These are phyloP conservation scores for Ophiorrhiza pumila DNA, from an alignment of 257 asterid genomes.

Conservation along the genomic window DNA sequence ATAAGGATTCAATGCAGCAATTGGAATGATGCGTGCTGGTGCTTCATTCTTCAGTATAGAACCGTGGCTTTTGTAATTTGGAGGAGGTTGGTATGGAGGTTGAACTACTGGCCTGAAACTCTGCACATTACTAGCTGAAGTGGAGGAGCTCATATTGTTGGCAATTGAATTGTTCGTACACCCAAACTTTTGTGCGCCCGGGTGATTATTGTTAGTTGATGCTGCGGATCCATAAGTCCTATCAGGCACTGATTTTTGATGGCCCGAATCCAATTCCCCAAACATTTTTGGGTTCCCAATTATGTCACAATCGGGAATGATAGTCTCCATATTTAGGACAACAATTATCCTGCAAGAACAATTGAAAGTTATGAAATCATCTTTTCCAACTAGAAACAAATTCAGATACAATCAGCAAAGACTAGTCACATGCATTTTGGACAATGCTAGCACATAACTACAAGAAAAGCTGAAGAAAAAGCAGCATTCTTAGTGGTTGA, in stretches of 20 bases:
- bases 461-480: neutral
- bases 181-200: constrained; percentile 37
- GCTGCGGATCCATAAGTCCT: constrained; percentile 32
- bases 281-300: constrained; percentile 67
- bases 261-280: constrained; percentile 38
- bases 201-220: constrained; percentile 27
- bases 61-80: constrained; percentile 71
- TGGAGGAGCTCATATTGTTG: constrained; percentile 30
- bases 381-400: neutral
- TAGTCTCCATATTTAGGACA: constrained; percentile 81
- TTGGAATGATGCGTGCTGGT: constrained; percentile 90
- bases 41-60: constrained; percentile 92
- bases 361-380: constrained; percentile 11
- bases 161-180: constrained; percentile 32
- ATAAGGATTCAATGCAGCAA: constrained; percentile 91
- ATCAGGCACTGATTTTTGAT: constrained; percentile 43
- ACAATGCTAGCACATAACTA: neutral
- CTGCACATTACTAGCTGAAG: constrained; percentile 41
- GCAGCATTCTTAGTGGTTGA: neutral
- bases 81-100: constrained; percentile 92
- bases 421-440: neutral
- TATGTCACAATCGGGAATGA: constrained; percentile 63
- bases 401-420: neutral
- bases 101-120: constrained; percentile 69
- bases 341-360: constrained; percentile 75